Conservation (phyloP, 1,284 basidiomycete species). For the Ustilago lituana region DNA sequence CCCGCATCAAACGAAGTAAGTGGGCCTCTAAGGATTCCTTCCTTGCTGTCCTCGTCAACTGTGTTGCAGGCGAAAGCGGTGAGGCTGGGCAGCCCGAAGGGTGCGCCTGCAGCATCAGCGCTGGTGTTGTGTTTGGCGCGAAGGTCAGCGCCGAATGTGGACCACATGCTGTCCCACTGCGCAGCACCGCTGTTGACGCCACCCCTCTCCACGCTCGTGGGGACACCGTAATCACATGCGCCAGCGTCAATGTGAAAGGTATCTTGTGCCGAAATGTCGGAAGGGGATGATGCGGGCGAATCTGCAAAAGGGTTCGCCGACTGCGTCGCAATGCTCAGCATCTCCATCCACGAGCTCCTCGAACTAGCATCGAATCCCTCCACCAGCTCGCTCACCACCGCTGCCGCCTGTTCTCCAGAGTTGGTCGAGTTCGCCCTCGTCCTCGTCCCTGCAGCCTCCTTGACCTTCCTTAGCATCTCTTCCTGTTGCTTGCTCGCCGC, state of each 20-base stretch:
- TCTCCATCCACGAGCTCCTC: conserved; percentile 47
- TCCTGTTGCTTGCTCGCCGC: conserved; percentile 42
- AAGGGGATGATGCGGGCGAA: conserved; percentile 31
- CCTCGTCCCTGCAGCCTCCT: conserved; percentile 25
- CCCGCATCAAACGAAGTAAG: conserved; percentile 32
- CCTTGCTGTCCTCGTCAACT: conserved; percentile 20
- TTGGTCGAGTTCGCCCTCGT: conserved; percentile 38
- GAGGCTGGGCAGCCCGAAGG: conserved; percentile 16
- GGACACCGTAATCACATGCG: conserved; percentile 34
- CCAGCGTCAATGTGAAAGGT: conserved; percentile 37
- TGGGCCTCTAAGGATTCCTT: conserved; percentile 7
- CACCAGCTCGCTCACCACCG: not conserved
- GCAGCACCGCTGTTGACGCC: conserved; percentile 2
- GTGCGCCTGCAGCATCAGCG: not conserved
- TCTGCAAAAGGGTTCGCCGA: conserved; percentile 39
- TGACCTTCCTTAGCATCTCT: conserved; percentile 32
- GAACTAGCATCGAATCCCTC: conserved; percentile 8
- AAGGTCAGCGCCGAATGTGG: conserved; percentile 21
- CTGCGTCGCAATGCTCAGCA: conserved; percentile 37
- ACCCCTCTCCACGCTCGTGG: not conserved
- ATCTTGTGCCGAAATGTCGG: conserved; percentile 27
- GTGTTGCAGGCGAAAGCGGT: conserved; percentile 21
- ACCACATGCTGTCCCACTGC: conserved; percentile 32
- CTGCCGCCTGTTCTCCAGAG: conserved; percentile 20
- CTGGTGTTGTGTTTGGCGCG: conserved; percentile 10